Evolutionary conservation across 1,284 basidiomycete genomes (phyloP).

Genomic region (Chalciporus sp.): DNA sequence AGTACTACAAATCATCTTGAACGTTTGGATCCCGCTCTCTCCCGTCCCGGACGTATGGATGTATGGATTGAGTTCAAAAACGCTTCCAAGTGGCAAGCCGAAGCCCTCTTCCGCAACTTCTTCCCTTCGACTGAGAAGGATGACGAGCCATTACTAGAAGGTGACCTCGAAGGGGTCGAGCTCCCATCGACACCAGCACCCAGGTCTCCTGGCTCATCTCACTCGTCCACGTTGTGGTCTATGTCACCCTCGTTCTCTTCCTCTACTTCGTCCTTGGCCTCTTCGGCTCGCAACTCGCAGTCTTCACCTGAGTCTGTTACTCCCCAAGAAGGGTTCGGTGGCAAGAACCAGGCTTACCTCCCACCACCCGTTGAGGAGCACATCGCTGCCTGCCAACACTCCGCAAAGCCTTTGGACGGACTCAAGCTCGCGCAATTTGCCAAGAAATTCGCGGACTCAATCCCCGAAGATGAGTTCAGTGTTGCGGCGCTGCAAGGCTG

Average conservation of each 20-base stretch:
- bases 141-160: conserved; percentile 40
- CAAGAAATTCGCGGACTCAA: conserved; percentile 70
- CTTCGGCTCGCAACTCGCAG: conserved; percentile 29
- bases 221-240: conserved; percentile 39
- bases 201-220: conserved; percentile 28
- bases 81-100: conserved; percentile 79
- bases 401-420: conserved; percentile 63
- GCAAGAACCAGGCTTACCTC: conserved; percentile 61
- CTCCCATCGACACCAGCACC: conserved; percentile 43
- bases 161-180: conserved; percentile 53
- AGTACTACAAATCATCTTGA: conserved; percentile 86
- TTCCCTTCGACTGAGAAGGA: conserved; percentile 72
- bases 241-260: conserved; percentile 39
- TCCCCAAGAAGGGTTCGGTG: conserved; percentile 46
- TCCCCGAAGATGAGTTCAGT: conserved; percentile 81
- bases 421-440: conserved; percentile 64
- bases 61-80: conserved; percentile 89
- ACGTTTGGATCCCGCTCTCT: conserved; percentile 79
- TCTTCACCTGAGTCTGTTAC: conserved; percentile 30
- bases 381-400: conserved; percentile 57
- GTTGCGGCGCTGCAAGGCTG: conserved; percentile 86
- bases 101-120: conserved; percentile 82
- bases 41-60: conserved; percentile 86
- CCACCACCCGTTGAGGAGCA: conserved; percentile 66
- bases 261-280: conserved; percentile 36